These are phyloP conservation scores for Colletotrichum tabaci DNA, from an alignment of 2,329 filamentous ascomycete species.

Conservation along the genomic window DNA sequence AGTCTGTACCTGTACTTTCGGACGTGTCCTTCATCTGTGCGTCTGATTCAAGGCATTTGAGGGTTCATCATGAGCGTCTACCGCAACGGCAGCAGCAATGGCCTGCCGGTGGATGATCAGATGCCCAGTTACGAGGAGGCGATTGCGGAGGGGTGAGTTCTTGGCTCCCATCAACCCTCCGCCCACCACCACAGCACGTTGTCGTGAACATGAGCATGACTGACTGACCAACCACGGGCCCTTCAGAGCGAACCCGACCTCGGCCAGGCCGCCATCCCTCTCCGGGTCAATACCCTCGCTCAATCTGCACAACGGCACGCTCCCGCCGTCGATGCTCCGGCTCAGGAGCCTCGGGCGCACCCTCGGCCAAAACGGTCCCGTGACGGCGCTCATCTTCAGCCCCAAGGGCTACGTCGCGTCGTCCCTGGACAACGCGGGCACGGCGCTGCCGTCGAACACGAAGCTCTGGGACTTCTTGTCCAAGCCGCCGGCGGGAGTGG, in stretches of 20 bases:
- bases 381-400: conserved; percentile 24
- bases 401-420: conserved; percentile 22
- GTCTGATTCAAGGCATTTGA: not conserved
- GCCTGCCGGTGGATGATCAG: conserved; percentile 12
- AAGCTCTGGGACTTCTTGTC: conserved; percentile 26
- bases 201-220: not conserved
- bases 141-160: conserved; percentile 26
- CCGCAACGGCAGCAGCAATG: not conserved
- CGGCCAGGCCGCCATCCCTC: conserved; percentile 8
- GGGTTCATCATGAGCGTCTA: conserved; percentile 5
- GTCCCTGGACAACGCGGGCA: conserved; percentile 19
- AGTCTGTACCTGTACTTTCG: too few relatives aligned
- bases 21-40: not conserved
- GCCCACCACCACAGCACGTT: not conserved
- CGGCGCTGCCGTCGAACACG: conserved; percentile 2
- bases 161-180: not conserved
- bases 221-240: not conserved
- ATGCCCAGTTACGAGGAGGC: conserved; percentile 34
- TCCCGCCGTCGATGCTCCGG: conserved; percentile 21
- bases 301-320: conserved; percentile 21
- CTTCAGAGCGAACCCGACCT: not conserved
- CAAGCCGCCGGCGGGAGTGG: not conserved
- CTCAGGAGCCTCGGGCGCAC: conserved; percentile 8
- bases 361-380: not conserved
- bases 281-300: conserved; percentile 24